Evolutionary conservation across 805 yeast genomes (phyloP), one percentile per base, ranked within the genome.

Genomic region (Clavispora fructus): DNA sequence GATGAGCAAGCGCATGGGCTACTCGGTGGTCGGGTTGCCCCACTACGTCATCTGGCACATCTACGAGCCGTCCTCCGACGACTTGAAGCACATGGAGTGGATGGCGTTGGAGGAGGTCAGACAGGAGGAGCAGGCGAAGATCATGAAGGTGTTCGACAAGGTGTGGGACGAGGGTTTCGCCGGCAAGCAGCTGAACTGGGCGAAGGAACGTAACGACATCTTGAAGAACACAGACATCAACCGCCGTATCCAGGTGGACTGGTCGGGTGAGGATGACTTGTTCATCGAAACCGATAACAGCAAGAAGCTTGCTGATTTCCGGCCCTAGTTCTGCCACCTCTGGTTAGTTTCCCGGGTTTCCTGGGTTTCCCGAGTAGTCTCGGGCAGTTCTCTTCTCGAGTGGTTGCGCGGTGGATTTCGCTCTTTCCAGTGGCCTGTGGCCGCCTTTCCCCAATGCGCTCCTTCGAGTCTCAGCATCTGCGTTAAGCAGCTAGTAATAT

Each of bases 61-160:
- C 53, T 92, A 92, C 67, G 98, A 92, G 71, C 98, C 98, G 25
- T 85, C 95, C 16, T 80, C 84, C 25, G 97, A 91, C 64, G 98
- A 92, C 71, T 74, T 91, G 64, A 78, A 80, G 62, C 87, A 84
- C 57, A 85, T 86, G 91, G 91, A 84, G 59, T 85, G 91, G 91
- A 80, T 86, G 86, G 92, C 90, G 1, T 77, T 82, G 59, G 92
- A 85, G 64, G 94, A 86, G 60, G 71, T 77, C 27, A 75, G 88
- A 54, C 77, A 74, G 55, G 68, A 74, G 50, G 86, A 82, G 59
- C 83, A 82, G 58, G 79, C 78, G 40, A 79, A 78, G 62, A 71
- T 82, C 48, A 79, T 77, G 63, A 80, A 78, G 54, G 79, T 82
- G 30, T 86, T 83, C 66, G 78, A 83, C 53, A 79, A 77, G 57